A percentile compares a stretch with the other conserved stretches of the same genome.
phyloP scores from a whole-genome alignment of 78 protist genomes.

The Speleostelium caveatum region DNA sequence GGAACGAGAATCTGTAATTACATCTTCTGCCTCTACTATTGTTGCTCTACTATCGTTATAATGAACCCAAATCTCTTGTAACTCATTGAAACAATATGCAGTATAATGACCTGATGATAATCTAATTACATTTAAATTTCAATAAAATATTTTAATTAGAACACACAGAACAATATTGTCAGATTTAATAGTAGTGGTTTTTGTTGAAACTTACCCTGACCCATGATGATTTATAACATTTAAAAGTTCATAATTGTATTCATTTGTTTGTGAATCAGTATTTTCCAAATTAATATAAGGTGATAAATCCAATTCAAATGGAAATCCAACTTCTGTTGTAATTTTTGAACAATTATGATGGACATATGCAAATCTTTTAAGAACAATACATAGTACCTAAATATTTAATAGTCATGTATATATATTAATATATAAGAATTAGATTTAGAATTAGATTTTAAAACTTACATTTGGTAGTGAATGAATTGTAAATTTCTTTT shows the following conservation, averaged over 20 bases:
- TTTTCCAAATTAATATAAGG: neutral
- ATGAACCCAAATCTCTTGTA: conserved; percentile 72
- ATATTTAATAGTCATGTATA: neutral
- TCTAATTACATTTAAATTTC: neutral
- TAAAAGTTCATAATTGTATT: conserved; percentile 16
- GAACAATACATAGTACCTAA: conserved; percentile 65
- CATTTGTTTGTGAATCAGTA: neutral
- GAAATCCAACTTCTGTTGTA: conserved; percentile 52
- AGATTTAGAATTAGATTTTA: neutral
- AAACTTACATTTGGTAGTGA: conserved; percentile 31
- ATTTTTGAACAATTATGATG: conserved; percentile 35
- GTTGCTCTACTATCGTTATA: conserved; percentile 70
- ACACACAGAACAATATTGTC: neutral
- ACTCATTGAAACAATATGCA: conserved; percentile 55
- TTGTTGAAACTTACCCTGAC: too few species aligned
- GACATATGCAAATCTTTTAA: conserved; percentile 61
- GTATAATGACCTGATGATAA: conserved; percentile 69
- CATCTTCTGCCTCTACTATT: conserved; percentile 55
- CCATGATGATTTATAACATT: conserved; percentile 78
- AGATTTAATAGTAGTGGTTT: too few species aligned
- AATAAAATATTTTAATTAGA: neutral
- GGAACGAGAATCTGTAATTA: conserved; percentile 23
- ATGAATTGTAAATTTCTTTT: conserved; percentile 37
- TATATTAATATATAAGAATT: conserved; percentile 1
- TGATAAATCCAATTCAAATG: conserved; percentile 53